A percentile compares a stretch with the other conserved stretches of the same genome.
Conservation (phyloP, 2,329 filamentous ascomycete genomes). For the Biscogniauxia mediterranea region DNA sequence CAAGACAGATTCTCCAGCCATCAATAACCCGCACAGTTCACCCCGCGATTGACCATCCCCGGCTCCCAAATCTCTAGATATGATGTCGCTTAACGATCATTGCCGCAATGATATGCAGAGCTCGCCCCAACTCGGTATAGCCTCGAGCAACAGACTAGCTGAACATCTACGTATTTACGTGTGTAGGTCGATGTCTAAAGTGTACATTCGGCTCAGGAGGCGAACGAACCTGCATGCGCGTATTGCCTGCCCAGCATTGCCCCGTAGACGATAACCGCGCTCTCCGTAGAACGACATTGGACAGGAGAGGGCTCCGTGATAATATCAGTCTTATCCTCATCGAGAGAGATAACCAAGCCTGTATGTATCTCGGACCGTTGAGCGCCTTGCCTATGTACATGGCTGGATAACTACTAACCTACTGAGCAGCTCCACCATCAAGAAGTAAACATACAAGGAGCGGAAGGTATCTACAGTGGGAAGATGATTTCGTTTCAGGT, state of each 20-base stretch:
- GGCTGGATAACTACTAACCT: no score
- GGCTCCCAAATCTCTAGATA: neutral
- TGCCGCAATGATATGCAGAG: neutral
- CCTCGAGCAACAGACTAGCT: neutral
- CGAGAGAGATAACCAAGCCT: neutral
- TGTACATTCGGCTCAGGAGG: no score
- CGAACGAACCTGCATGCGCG: neutral
- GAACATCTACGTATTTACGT: neutral
- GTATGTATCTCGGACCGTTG: neutral
- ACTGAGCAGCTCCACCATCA: neutral
- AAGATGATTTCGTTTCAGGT: neutral
- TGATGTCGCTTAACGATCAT: neutral
- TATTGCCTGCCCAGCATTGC: neutral
- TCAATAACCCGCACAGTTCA: neutral
- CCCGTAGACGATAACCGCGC: neutral
- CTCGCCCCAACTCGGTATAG: neutral
- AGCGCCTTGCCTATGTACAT: neutral
- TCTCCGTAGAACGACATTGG: neutral
- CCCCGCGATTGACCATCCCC: neutral
- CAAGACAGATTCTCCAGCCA: no score
- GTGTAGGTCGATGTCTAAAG: no score
- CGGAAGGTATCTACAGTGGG: neutral
- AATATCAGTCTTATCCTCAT: neutral
- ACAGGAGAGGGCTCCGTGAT: neutral
- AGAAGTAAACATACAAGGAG: neutral